A percentile compares a stretch with the other conserved stretches of the same genome.
Evolutionary conservation across 371 early-diverging fungal species (phyloP).

Genomic region (Thermomucor indicae-seudaticae): DNA sequence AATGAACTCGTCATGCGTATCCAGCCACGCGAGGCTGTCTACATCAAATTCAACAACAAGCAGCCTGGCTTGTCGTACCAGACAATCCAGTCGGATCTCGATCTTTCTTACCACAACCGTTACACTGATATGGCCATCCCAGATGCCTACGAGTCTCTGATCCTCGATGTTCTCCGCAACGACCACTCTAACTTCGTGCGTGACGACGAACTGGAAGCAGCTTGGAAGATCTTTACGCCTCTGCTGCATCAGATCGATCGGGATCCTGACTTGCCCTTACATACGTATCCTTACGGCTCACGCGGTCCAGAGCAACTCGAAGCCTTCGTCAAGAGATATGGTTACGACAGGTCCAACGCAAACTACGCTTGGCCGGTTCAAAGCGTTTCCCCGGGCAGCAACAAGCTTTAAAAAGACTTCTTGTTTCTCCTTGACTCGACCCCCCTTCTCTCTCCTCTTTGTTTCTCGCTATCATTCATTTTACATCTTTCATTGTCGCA

Average conservation of each 20-base stretch:
- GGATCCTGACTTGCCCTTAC: conserved; percentile 52
- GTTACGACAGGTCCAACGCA: conserved; percentile 50
- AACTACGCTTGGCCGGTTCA: conserved; percentile 41
- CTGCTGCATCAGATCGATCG: conserved; percentile 83
- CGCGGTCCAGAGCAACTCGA: conserved; percentile 82
- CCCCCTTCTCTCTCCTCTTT: not conserved
- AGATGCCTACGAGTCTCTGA: conserved; percentile 93
- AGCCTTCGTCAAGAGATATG: conserved; percentile 70
- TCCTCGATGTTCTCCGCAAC: conserved; percentile 84
- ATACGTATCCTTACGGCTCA: conserved; percentile 76
- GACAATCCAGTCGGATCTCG: conserved; percentile 84
- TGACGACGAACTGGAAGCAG: conserved; percentile 91
- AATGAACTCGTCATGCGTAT: conserved; percentile 95
- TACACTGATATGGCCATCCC: conserved; percentile 85
- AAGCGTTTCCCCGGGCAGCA: conserved; percentile 19
- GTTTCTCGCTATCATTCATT: not conserved
- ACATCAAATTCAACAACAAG: conserved; percentile 95
- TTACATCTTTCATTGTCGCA: not conserved
- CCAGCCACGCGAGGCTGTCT: conserved; percentile 92
- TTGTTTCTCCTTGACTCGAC: not conserved
- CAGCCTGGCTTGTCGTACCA: conserved; percentile 72
- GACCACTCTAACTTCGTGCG: conserved; percentile 97
- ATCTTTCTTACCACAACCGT: conserved; percentile 83
- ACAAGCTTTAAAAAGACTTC: conserved; percentile 5
- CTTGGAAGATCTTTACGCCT: conserved; percentile 97